These are phyloP conservation scores for Entomortierella chlamydospora DNA, from an alignment of 192 early-diverging fungal genomes.

Conservation along the genomic window DNA sequence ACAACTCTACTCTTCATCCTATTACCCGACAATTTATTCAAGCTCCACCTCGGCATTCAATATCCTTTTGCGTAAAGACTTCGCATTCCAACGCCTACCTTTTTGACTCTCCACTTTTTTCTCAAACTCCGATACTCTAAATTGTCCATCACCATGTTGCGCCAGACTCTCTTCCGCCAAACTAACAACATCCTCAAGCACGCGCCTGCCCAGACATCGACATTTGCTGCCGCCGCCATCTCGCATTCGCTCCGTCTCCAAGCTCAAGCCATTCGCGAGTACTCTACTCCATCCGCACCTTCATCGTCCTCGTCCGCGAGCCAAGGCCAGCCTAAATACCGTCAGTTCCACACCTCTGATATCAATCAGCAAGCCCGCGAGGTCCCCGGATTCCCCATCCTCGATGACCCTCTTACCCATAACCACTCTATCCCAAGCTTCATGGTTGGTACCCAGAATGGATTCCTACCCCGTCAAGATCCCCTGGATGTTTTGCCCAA, in stretches of 20 bases:
- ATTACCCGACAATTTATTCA: no score
- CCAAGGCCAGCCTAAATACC: conserved; percentile 33
- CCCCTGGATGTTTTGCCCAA: conserved; percentile 76
- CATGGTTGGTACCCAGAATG: conserved; percentile 68
- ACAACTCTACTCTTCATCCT: not conserved
- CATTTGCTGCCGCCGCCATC: conserved; percentile 28
- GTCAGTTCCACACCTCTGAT: conserved; percentile 44
- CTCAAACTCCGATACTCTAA: not conserved
- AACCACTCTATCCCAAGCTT: conserved; percentile 62
- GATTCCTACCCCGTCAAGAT: conserved; percentile 73
- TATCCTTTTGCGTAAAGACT: not conserved
- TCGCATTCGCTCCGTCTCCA: conserved; percentile 42
- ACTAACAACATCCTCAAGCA: conserved; percentile 31
- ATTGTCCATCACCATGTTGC: conserved; percentile 21
- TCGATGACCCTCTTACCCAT: conserved; percentile 55
- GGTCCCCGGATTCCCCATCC: conserved; percentile 55
- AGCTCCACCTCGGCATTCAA: no score
- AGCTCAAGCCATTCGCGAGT: conserved; percentile 38
- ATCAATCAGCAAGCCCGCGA: conserved; percentile 27
- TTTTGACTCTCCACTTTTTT: conserved; percentile 6
- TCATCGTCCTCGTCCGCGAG: conserved; percentile 8
- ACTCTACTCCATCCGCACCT: conserved; percentile 30
- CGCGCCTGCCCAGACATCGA: conserved; percentile 27
- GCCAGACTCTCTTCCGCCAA: conserved; percentile 35
- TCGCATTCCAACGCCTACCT: not conserved